phyloP scores from a whole-genome alignment of 1,284 basidiomycete species.

The Cronartium quercuum region DNA sequence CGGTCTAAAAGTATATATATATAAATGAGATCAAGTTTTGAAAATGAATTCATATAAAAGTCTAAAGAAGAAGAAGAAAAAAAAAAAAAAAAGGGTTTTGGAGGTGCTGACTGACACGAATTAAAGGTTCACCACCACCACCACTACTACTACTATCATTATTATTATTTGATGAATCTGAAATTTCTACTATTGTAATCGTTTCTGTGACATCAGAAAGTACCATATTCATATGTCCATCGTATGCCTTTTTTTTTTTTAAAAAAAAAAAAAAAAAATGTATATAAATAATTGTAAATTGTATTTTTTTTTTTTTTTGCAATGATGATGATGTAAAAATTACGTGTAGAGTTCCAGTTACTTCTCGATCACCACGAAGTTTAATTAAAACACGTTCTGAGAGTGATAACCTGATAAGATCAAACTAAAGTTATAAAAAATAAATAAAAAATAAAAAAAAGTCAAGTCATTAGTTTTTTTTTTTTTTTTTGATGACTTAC shows the following conservation, averaged over 20 bases:
- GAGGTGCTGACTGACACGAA: conserved; percentile 51
- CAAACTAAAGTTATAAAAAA: conserved; percentile 58
- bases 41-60: not conserved
- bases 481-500: not conserved
- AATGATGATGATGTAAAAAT: not conserved
- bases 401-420: conserved; percentile 88
- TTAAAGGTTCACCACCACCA: conserved; percentile 39
- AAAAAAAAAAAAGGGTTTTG: conserved; percentile 52
- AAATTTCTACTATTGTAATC: conserved; percentile 78
- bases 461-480: not conserved
- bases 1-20: conserved; percentile 57
- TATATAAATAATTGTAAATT: not conserved
- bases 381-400: conserved; percentile 96
- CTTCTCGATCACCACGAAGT: conserved; percentile 85
- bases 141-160: too few species aligned
- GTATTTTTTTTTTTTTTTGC: not conserved
- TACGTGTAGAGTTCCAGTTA: conserved; percentile 84
- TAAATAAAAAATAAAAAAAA: not conserved
- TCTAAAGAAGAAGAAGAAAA: not conserved
- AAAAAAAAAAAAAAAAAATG: conserved; percentile 12
- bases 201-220: conserved; percentile 95
- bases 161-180: conserved; percentile 50
- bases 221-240: conserved; percentile 99
- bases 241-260: too few species aligned
- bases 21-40: not conserved